These are phyloP conservation scores for Leccinum cinnamomeum DNA, from an alignment of 1,284 basidiomycete species.

Conservation along the genomic window DNA sequence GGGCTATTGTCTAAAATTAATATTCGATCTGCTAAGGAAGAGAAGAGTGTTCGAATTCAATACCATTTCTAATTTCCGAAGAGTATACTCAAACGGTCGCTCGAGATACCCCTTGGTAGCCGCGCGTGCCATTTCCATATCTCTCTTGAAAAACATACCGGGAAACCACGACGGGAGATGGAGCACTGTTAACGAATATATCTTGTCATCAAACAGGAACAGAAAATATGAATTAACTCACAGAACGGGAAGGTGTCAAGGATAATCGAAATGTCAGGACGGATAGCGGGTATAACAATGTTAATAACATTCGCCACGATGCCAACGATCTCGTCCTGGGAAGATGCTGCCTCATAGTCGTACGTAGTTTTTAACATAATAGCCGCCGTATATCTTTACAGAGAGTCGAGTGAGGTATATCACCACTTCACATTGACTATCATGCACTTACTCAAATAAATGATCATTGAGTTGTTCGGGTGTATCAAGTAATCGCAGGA, in stretches of 20 bases:
- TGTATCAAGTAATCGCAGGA: slow-evolving; percentile 7
- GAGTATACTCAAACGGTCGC: slow-evolving; percentile 6
- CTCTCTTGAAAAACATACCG: slow-evolving; percentile 26
- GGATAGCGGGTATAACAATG: not conserved
- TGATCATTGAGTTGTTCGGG: slow-evolving; percentile 14
- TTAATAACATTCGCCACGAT: not conserved
- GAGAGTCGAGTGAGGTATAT: not conserved
- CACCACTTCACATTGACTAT: not conserved
- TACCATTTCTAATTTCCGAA: not conserved
- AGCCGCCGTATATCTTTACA: not conserved
- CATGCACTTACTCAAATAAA: slow-evolving; percentile 10
- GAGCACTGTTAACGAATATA: not conserved
- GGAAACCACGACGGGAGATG: slow-evolving; percentile 25
- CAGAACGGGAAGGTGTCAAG: slow-evolving; percentile 1
- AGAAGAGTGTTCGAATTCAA: not conserved
- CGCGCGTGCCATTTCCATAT: slow-evolving; percentile 1
- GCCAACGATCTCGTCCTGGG: slow-evolving; percentile 10
- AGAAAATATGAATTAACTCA: not conserved
- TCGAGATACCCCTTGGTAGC: not conserved
- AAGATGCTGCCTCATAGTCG: slow-evolving; percentile 17
- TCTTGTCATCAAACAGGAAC: not conserved
- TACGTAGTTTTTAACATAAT: slow-evolving; percentile 17
- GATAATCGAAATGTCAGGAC: slow-evolving; percentile 4
- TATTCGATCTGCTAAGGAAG: not conserved
- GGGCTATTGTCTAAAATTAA: not conserved